Base-by-base conservation (phyloP, 176 grass and related monocot species). In the Leersia perrieri region DNA sequence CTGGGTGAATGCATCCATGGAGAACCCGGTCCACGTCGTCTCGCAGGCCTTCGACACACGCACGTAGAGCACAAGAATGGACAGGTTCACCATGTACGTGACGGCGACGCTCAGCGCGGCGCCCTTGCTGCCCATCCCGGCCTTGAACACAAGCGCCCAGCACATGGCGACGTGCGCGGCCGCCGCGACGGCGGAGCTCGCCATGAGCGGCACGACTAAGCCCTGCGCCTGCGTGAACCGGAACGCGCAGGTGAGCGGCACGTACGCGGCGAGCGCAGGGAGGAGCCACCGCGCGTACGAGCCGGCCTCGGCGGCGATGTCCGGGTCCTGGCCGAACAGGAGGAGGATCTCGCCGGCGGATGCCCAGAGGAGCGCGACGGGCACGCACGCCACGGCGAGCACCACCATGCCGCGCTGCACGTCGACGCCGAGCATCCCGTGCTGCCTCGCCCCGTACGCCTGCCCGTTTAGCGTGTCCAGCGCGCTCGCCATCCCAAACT, bases 291-390 rank as follows among this genome's bases (percentile, higher is more conserved):
- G 64, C 16, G 91, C 76, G 65, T 92, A 97, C 5, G 62, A 65
- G 28, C 94, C 94, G 31, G 94, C 89, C 73, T 82, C 89, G 5
- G 63, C 79, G 6, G 94, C 90, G 45, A 96, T 96, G 22, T 60
- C 88, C 0, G 2, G 11, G 23, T 90, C 87, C 81, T 90, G 90
- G 33, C 88, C 90, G 30, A 89, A n/a, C 26, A 86, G 1, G 10
- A 88, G 9, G 3, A 94, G 89, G 64, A 94, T 72, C 28, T 34
- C 58, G 23, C n/a, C 53, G 7, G 86, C 70, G 84, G 23, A 80
- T 64, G 70, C 80, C 79, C 83, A 94, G 71, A 87, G 22, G 6
- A 66, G 7, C 9, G 77, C 76, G 12, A 91, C 60, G 6, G 86
- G 92, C 29, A 80, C 70, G 80, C 72, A 72, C 63, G 87, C 31